A percentile compares a stretch with the other conserved stretches of the same genome.
These are phyloP conservation scores for Plantago coronopus DNA, from an alignment of 305 asterid genomes.

Conservation along the genomic window DNA sequence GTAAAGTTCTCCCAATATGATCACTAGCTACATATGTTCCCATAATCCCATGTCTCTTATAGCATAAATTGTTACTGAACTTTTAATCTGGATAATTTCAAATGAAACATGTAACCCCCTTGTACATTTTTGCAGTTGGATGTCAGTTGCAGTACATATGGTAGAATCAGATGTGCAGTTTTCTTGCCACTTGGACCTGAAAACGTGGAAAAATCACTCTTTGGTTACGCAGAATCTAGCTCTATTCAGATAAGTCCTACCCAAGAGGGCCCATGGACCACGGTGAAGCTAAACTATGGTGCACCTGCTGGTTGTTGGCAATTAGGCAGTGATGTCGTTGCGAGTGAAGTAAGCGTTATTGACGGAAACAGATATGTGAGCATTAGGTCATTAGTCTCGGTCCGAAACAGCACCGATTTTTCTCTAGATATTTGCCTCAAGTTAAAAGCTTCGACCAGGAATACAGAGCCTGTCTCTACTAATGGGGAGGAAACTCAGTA, in stretches of 20 bases:
- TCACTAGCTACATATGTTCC: slow-evolving; percentile 9
- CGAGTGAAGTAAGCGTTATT: slow-evolving; percentile 80
- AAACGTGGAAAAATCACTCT: slow-evolving; percentile 33
- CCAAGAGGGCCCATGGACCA: slow-evolving; percentile 90
- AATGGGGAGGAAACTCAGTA: slow-evolving; percentile 26
- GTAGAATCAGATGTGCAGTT: slow-evolving; percentile 70
- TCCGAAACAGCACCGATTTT: slow-evolving; percentile 69
- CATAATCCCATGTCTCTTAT: slow-evolving; percentile 12
- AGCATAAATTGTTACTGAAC: not conserved
- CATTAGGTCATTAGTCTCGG: slow-evolving; percentile 84
- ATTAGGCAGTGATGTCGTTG: slow-evolving; percentile 73
- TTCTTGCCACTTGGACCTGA: slow-evolving; percentile 45
- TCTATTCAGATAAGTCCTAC: slow-evolving; percentile 83
- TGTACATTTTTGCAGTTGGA: slow-evolving; percentile 42
- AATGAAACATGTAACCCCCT: slow-evolving; percentile 15
- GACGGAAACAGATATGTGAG: slow-evolving; percentile 73
- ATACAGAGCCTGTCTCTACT: slow-evolving; percentile 26
- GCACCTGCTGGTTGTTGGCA: slow-evolving; percentile 95
- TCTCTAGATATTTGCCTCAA: slow-evolving; percentile 68
- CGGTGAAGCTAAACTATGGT: slow-evolving; percentile 78
- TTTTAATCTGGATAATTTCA: slow-evolving; percentile 7
- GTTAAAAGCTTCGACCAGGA: slow-evolving; percentile 41
- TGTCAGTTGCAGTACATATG: slow-evolving; percentile 28
- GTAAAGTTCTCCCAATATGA: slow-evolving; percentile 36
- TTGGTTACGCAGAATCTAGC: slow-evolving; percentile 48